Evolutionary conservation across 495 filamentous ascomycete species (phyloP), one percentile per base, ranked within the genome.

Genomic region (Podospora appendiculata): DNA sequence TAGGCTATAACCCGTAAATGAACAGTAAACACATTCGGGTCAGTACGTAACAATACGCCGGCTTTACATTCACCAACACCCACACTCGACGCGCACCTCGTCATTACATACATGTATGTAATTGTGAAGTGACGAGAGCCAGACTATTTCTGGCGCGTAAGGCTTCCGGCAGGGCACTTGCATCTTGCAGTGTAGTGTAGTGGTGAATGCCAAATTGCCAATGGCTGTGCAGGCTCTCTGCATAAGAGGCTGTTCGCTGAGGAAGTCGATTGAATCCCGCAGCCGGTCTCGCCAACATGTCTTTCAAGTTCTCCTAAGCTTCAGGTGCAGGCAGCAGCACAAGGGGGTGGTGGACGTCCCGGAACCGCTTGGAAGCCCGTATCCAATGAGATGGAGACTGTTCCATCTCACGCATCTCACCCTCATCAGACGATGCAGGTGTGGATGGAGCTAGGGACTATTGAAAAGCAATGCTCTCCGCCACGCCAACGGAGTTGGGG

Each of bases 151-250:
- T 40, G 58, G 61, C 63, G 65, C 61, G 63, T 64, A 68, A 68
- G 46, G 55, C 61, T 58, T 64, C 65, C 63, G 65, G 63, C 61
- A 66, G 58, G 44, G 41, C 54, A 52, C 60, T 54, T 65, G 64
- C 62, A 63, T 63, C 57, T 54, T 47, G 46, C 47, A 46, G 45
- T 32, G 40, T 36, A 52, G 50, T 59, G 40, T 57, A 25, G 25
- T 25, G 25, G 25, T 25, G 25, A 25, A 25, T 25, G 25, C 25
- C 25, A 25, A 25, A 25, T 25, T 25, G 25, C 25, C 56, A 53
- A 48, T 61, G 60, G 54, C 52, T 59, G 54, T 51, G 50, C 35
- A 42, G 32, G 14, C 33, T 42, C 41, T 51, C 45, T 55, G 55
- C 55, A 50, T 50, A 48, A 53, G 59, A 58, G 53, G 53, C 53